phyloP scores from a whole-genome alignment of 2,329 filamentous ascomycete genomes.

The Monilinia fructicola region DNA sequence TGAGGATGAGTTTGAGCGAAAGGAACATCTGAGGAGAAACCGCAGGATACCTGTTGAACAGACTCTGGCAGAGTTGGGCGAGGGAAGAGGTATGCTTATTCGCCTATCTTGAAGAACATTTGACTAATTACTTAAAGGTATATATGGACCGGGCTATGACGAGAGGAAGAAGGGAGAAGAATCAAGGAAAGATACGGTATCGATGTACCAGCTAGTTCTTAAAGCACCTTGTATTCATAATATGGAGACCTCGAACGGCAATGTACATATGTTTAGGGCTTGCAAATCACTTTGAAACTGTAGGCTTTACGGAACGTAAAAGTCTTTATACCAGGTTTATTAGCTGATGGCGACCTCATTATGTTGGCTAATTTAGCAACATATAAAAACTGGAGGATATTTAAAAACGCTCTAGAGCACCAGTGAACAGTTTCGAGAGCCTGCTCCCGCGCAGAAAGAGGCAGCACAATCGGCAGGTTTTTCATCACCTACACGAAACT shows the following conservation, averaged over 20 bases:
- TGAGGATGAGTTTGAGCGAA: slow-evolving; percentile 63
- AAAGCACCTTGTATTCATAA: slow-evolving; percentile 23
- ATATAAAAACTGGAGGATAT: background rate
- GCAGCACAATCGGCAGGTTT: background rate
- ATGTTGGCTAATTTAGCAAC: background rate
- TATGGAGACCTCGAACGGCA: slow-evolving; percentile 18
- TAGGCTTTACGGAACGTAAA: slow-evolving; percentile 2
- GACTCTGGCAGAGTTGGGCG: slow-evolving; percentile 65
- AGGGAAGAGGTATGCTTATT: slow-evolving; percentile 62
- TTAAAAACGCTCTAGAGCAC: background rate
- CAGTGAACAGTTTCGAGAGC: background rate
- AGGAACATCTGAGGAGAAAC: slow-evolving; percentile 61
- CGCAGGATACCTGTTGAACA: slow-evolving; percentile 63
- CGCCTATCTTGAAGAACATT: background rate
- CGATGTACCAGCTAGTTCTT: slow-evolving; percentile 51
- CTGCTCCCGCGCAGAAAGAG: background rate
- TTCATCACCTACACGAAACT: background rate
- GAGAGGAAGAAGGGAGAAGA: slow-evolving; percentile 66
- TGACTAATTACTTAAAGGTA: slow-evolving; percentile 48
- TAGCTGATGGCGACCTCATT: background rate
- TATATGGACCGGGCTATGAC: slow-evolving; percentile 65
- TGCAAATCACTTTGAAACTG: slow-evolving; percentile 7
- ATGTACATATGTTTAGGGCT: slow-evolving; percentile 24
- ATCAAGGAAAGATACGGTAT: slow-evolving; percentile 70
- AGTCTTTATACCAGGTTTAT: background rate